Evolutionary conservation across 306 rosid species (phyloP).

Genomic region (Trichosanthes cucumerina): DNA sequence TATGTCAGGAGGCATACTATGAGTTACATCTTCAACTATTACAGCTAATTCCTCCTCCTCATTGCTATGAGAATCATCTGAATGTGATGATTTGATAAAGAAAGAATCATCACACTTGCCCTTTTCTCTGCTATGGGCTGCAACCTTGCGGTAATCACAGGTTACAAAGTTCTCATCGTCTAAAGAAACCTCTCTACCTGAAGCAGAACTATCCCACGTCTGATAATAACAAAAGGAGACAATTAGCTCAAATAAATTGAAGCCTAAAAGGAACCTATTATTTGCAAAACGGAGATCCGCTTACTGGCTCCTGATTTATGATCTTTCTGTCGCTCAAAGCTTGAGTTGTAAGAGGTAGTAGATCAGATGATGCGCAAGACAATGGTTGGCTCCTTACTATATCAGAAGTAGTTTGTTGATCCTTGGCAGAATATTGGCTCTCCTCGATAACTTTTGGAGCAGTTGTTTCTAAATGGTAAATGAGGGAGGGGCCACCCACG

Average conservation of each 20-base stretch:
- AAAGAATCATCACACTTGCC: conserved; percentile 14
- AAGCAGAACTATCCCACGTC: conserved; percentile 32
- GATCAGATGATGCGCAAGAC: conserved; percentile 21
- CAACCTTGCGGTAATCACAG: conserved; percentile 22
- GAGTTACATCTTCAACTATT: conserved; percentile 26
- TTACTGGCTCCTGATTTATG: conserved; percentile 35
- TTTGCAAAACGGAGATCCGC: conserved; percentile 18
- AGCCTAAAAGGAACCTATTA: neutral
- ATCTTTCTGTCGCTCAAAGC: conserved; percentile 11
- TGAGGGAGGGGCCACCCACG: conserved; percentile 1
- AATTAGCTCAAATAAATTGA: conserved; percentile 17
- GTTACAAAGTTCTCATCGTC: conserved; percentile 19
- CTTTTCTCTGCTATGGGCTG: conserved; percentile 14
- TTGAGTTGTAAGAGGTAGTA: conserved; percentile 21
- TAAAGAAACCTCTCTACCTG: conserved; percentile 26
- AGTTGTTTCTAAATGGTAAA: conserved; percentile 18
- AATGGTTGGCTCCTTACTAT: conserved; percentile 24
- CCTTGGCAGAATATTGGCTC: conserved; percentile 32
- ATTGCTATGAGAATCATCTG: conserved; percentile 12
- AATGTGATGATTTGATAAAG: conserved; percentile 17
- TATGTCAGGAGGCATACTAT: conserved; percentile 24
- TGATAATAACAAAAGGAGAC: conserved; percentile 23
- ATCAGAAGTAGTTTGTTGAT: conserved; percentile 15
- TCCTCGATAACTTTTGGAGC: conserved; percentile 22
- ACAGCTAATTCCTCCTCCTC: conserved; percentile 19